Evolutionary conservation across 1,284 basidiomycete genomes (phyloP).

Genomic region (Leccinum ponderosum): DNA sequence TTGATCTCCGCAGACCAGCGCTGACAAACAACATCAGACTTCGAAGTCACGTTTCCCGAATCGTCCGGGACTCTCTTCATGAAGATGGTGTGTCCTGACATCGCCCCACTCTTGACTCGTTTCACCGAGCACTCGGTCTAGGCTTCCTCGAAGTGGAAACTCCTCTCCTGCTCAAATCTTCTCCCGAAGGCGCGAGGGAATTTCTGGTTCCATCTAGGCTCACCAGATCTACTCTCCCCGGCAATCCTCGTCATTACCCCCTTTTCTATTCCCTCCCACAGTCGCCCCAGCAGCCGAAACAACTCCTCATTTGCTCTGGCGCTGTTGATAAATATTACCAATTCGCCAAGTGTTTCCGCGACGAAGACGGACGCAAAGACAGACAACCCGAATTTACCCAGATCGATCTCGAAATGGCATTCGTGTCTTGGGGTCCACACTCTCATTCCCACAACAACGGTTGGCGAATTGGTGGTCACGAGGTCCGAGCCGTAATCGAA

Average conservation of each 20-base stretch:
- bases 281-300: constrained; percentile 96
- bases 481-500: constrained; percentile 80
- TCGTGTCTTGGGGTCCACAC: constrained; percentile 69
- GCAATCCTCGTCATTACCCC: constrained; percentile 37
- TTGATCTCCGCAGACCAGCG: constrained; percentile 80
- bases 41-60: constrained; percentile 78
- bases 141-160: constrained; percentile 94
- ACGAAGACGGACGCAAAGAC: constrained; percentile 93
- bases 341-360: constrained; percentile 91
- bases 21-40: constrained; percentile 79
- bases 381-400: constrained; percentile 97
- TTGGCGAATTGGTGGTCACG: constrained; percentile 84
- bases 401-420: constrained; percentile 96
- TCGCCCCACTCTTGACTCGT: background rate
- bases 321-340: constrained; percentile 90
- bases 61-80: constrained; percentile 74
- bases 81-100: constrained; percentile 55
- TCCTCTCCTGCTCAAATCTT: constrained; percentile 88
- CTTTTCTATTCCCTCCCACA: constrained; percentile 91
- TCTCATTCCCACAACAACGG: constrained; percentile 26
- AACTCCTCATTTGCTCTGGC: constrained; percentile 91
- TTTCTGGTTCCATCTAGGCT: constrained; percentile 90
- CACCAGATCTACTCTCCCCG: constrained; percentile 28
- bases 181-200: constrained; percentile 93
- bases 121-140: constrained; percentile 32